A percentile compares a stretch with the other conserved stretches of the same genome.
These are phyloP conservation scores for Trypanosoma lewisi DNA, from an alignment of 208 protist species.

Conservation along the genomic window DNA sequence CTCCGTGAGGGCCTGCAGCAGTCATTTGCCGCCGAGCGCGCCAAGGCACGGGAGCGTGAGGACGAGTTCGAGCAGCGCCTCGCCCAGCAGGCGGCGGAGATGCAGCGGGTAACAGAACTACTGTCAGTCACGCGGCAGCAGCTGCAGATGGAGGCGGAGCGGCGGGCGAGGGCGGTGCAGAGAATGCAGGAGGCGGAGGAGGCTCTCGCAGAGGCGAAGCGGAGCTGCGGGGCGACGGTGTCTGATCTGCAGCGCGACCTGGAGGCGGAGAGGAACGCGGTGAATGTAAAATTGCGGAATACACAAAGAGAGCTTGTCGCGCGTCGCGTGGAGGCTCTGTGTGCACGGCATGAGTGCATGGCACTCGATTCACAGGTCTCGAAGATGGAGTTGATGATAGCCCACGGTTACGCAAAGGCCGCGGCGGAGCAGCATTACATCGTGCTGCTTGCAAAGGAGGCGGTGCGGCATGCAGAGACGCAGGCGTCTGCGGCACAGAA, in stretches of 20 bases:
- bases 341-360: conserved; percentile 8
- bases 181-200: not conserved
- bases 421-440: conserved; percentile 16
- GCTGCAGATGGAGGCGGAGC: conserved; percentile 18
- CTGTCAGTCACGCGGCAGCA: not conserved
- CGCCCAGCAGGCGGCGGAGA: not conserved
- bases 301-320: not conserved
- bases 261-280: conserved; percentile 26
- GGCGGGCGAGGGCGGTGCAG: conserved; percentile 1
- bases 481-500: conserved; percentile 1
- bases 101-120: conserved; percentile 2
- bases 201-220: not conserved
- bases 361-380: conserved; percentile 10
- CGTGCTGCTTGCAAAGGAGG: conserved; percentile 10
- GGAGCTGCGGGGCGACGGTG: not conserved
- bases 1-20: conserved; percentile 21
- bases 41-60: conserved; percentile 16
- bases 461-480: conserved; percentile 10
- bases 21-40: conserved; percentile 17
- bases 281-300: not conserved
- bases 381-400: conserved; percentile 13
- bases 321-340: conserved; percentile 6
- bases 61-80: conserved; percentile 31
- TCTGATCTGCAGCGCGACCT: conserved; percentile 37
- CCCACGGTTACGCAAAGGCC: conserved; percentile 7